These are phyloP conservation scores for Climacium dendroides DNA, from an alignment of 225 moss, liverwort and hornwort genomes.

Conservation along the genomic window DNA sequence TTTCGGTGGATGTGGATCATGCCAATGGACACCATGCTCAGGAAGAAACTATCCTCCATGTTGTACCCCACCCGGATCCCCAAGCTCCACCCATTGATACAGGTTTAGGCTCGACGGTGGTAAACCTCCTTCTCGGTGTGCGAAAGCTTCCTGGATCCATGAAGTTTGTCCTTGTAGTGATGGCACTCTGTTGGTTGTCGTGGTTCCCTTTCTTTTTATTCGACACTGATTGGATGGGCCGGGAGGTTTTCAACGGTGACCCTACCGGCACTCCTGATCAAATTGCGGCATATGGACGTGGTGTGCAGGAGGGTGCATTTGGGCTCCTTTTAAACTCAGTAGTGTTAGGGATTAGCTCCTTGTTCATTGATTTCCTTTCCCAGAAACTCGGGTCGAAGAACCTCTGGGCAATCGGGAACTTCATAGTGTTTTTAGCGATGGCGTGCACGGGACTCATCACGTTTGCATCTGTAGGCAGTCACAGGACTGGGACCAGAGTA, in stretches of 20 bases:
- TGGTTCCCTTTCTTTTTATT: constrained; percentile 92
- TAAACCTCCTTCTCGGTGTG: constrained; percentile 62
- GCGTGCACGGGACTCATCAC: constrained; percentile 45
- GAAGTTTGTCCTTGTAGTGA: constrained; percentile 60
- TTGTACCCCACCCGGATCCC: neutral
- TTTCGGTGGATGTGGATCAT: constrained; percentile 4
- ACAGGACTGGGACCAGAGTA: constrained; percentile 24
- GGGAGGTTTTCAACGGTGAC: constrained; percentile 70
- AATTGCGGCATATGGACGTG: constrained; percentile 25
- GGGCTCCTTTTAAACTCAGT: constrained; percentile 86
- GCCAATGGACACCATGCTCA: neutral
- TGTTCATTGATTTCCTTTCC: constrained; percentile 55
- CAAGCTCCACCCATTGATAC: neutral
- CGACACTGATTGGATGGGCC: constrained; percentile 97
- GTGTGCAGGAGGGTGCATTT: constrained; percentile 71
- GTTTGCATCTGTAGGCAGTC: neutral
- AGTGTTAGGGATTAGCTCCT: constrained; percentile 58
- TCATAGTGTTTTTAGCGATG: constrained; percentile 62
- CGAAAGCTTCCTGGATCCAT: constrained; percentile 63
- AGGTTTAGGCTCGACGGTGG: constrained; percentile 45
- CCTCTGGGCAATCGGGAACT: constrained; percentile 75
- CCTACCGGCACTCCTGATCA: constrained; percentile 18
- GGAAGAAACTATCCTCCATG: neutral
- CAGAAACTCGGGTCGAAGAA: constrained; percentile 62
- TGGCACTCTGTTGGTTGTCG: constrained; percentile 82